phyloP scores from a whole-genome alignment of 441 rosid species.

The Jatropha multifida region DNA sequence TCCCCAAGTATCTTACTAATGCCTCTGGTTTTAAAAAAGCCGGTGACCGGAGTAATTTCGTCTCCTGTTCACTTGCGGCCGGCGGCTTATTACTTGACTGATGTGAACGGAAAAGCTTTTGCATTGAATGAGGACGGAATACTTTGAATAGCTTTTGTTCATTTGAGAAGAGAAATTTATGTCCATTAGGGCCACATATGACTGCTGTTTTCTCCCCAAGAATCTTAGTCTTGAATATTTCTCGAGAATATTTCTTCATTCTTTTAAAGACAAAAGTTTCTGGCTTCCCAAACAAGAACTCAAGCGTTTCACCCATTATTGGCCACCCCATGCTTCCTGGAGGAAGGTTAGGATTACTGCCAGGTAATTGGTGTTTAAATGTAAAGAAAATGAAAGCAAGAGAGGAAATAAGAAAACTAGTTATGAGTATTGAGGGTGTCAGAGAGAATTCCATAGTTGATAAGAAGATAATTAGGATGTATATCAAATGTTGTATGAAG shows the following conservation, averaged over 20 bases:
- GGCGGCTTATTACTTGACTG: not conserved
- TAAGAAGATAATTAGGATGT: no score
- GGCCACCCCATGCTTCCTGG: slow-evolving; percentile 45
- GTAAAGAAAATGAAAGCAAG: slow-evolving; percentile 15
- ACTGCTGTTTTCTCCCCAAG: slow-evolving; percentile 31
- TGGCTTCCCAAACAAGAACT: slow-evolving; percentile 26
- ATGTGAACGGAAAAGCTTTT: slow-evolving; percentile 32
- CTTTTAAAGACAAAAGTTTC: slow-evolving; percentile 32
- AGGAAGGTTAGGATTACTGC: slow-evolving; percentile 22
- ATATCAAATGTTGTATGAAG: not conserved
- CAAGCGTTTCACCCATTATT: slow-evolving; percentile 28
- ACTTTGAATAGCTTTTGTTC: slow-evolving; percentile 32
- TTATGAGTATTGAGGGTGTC: not conserved
- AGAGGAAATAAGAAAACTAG: not conserved
- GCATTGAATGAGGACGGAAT: slow-evolving; percentile 33
- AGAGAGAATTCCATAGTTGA: slow-evolving; percentile 4
- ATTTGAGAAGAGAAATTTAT: slow-evolving; percentile 38
- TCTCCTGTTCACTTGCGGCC: slow-evolving; percentile 4
- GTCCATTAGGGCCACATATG: slow-evolving; percentile 30
- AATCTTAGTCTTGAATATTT: slow-evolving; percentile 32
- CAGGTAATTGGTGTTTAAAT: not conserved
- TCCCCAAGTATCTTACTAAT: slow-evolving; percentile 25
- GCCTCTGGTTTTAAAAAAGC: slow-evolving; percentile 37
- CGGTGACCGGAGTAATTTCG: slow-evolving; percentile 15
- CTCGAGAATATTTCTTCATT: slow-evolving; percentile 31